Conservation (phyloP, 805 yeast genomes). For the Limtongia smithiae region DNA sequence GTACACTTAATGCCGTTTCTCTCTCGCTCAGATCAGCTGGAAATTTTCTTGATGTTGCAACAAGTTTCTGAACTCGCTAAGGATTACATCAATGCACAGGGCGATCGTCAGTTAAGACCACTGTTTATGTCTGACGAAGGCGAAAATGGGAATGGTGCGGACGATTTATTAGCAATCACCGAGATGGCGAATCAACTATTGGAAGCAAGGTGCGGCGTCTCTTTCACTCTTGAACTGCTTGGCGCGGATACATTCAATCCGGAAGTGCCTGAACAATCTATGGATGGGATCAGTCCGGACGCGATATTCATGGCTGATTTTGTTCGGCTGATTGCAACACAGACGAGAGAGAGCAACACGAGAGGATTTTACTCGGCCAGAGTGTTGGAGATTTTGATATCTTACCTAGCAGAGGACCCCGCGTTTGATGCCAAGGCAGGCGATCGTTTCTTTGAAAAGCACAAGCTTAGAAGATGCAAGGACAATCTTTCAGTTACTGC, state of each 20-base stretch:
- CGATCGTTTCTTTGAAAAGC: conserved; percentile 13
- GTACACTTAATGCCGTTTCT: conserved; percentile 7
- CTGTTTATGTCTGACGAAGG: conserved; percentile 2
- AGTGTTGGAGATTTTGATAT: conserved; percentile 8
- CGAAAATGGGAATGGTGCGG: conserved; percentile 5
- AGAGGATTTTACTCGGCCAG: conserved; percentile 21
- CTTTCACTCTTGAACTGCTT: conserved; percentile 3
- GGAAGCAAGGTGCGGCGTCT: conserved; percentile 4
- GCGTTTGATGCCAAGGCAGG: conserved; percentile 15
- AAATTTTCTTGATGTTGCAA: conserved; percentile 8
- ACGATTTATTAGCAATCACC: conserved; percentile 13
- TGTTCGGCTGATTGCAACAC: conserved; percentile 1
- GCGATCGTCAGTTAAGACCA: conserved; percentile 3
- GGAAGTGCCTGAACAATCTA: background rate
- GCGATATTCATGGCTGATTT: conserved; percentile 12
- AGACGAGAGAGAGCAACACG: background rate
- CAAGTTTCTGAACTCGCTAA: conserved; percentile 21
- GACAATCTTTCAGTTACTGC: conserved; percentile 14
- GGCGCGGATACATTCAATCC: conserved; percentile 7
- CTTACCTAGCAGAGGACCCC: conserved; percentile 12
- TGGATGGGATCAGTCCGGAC: background rate
- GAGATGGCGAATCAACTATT: conserved; percentile 6
- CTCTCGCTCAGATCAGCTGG: conserved; percentile 5
- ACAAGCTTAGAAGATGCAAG: conserved; percentile 15
- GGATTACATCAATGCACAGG: conserved; percentile 15